Conservation (phyloP, 345 rosid species). For the Punica granatum region DNA sequence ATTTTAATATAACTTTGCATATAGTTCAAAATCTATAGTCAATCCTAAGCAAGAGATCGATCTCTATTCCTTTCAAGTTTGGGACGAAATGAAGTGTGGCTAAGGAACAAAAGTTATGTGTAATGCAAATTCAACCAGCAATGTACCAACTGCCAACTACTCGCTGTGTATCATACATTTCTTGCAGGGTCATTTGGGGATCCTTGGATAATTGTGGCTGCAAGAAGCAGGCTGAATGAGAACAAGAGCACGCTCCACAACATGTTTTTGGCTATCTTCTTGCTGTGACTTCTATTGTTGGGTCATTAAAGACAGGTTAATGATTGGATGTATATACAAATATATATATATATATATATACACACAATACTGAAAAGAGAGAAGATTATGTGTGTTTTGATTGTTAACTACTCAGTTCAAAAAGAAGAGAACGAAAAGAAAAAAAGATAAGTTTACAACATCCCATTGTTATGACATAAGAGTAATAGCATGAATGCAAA, state of each 20-base stretch:
- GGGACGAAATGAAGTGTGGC: neutral
- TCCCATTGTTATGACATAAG: no score
- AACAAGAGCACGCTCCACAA: neutral
- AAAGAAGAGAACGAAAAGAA: no score
- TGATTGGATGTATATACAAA: no score
- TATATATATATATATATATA: no score
- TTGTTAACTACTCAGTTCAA: no score
- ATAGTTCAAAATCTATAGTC: neutral
- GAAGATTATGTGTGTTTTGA: no score
- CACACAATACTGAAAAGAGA: no score
- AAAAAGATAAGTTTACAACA: no score
- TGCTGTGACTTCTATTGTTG: neutral
- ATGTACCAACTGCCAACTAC: no score
- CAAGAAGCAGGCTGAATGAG: neutral
- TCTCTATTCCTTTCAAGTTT: no score
- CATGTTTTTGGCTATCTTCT: neutral
- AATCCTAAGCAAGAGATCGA: no score
- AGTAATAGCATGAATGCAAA: no score
- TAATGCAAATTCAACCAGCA: neutral
- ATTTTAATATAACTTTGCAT: slow-evolving; percentile 61
- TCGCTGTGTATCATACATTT: neutral
- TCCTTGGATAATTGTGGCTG: neutral
- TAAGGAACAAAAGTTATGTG: neutral
- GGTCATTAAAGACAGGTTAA: neutral
- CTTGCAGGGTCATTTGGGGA: neutral